Conservation (phyloP, 257 asterid genomes). For the Nicotiana undulata region DNA sequence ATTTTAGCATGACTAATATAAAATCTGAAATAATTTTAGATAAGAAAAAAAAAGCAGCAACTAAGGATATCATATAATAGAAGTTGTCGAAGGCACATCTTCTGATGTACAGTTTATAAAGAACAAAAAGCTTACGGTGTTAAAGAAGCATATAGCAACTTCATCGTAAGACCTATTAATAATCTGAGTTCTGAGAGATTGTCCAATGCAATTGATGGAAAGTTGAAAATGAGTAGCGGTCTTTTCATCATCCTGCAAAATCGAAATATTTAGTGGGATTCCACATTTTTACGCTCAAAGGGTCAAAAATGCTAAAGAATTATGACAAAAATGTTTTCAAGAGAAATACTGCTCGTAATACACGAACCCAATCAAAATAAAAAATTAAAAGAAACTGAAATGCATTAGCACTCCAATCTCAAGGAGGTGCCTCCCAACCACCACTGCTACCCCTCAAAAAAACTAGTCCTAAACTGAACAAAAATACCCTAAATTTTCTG, state of each 20-base stretch:
- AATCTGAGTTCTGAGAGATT: slow-evolving; percentile 79
- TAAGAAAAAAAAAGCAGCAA: background rate
- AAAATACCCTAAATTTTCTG: no score
- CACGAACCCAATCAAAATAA: background rate
- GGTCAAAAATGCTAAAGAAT: slow-evolving; percentile 7
- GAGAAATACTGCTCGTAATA: background rate
- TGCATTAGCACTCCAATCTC: background rate
- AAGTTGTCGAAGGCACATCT: background rate
- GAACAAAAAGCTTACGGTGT: slow-evolving; percentile 58
- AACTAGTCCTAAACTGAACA: no score
- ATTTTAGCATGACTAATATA: background rate
- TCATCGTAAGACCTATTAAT: slow-evolving; percentile 87
- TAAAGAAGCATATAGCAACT: slow-evolving; percentile 87
- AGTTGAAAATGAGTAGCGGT: slow-evolving; percentile 54
- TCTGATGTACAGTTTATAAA: background rate
- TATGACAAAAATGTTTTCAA: background rate
- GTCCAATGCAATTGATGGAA: slow-evolving; percentile 51
- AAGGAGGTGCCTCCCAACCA: background rate
- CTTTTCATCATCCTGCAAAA: slow-evolving; percentile 50
- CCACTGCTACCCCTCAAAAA: no score
- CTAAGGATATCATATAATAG: background rate
- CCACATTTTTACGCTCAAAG: background rate
- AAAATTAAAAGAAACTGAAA: background rate
- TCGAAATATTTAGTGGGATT: background rate
- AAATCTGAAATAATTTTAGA: background rate